Base-by-base conservation (phyloP, 2,329 filamentous ascomycete genomes). In the Colletotrichum navitas region DNA sequence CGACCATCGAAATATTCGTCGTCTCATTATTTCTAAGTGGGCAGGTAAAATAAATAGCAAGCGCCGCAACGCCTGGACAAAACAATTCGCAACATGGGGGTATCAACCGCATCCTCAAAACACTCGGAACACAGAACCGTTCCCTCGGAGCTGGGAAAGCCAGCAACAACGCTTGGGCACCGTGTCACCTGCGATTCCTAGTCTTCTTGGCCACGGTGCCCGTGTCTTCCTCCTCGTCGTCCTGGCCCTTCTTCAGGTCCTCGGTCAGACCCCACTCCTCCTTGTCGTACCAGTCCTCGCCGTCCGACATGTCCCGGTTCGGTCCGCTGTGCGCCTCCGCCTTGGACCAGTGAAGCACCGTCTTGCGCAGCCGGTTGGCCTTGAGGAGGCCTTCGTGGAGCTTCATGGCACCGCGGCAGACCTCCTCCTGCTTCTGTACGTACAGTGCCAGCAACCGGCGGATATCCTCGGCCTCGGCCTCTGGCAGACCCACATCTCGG, bases 231-330 rank as follows among this genome's bases (percentile, higher is more conserved):
- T 96, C 93, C 77, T 95, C 93, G 78, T 93, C 91, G 73, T 94
- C 92, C 76, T 93, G 91, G 0, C 93, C 93, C 82, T 96, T 96
- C 79, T 93, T 92, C 10, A 95, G 82, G 75, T 93, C 91, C 73
- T 93, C 91, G 11, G 89, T 87, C 60, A 96, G 80, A 0, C 88
- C 89, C 93, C 93, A 95, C 81, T 94, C 92, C 64, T 94, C 91
- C 77, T 89, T 89, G 80, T 97, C 94, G 78, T 94, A 95, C 92
- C 93, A 97, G 79, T 97, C 94, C 83, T 97, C 94, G 14, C 93
- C 93, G 78, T 97, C 94, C 62, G 92, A 94, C 91, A 96, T 91
- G 79, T 95, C 93, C 61, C 90, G 81, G 78, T 90, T 89, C 24
- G 84, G 78, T 1, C 90, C 89, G 63, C 85, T 86, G 77, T 95